Percentiles rank a stretch among this genome's conserved stretches.
Conservation (phyloP, 352 stramenopile species). For the Blastocystis sp. region DNA sequence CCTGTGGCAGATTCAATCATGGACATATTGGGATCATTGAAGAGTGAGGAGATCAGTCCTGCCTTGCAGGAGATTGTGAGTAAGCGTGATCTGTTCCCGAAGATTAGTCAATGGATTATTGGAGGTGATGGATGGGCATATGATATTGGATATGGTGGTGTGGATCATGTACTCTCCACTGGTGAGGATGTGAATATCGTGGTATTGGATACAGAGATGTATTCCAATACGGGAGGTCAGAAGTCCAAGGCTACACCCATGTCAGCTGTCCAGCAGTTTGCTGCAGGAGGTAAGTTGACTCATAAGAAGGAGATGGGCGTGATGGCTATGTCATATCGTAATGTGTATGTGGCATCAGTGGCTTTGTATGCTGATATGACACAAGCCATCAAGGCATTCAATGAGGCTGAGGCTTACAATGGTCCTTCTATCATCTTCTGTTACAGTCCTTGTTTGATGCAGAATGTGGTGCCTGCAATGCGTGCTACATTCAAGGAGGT, state of each 20-base stretch:
- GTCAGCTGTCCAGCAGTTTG: constrained; percentile 69
- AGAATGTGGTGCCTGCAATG: constrained; percentile 66
- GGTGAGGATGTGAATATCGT: constrained; percentile 71
- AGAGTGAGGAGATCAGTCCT: constrained; percentile 60
- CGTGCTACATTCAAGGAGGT: constrained; percentile 78
- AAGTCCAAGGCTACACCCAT: constrained; percentile 69
- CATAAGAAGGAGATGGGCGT: constrained; percentile 81
- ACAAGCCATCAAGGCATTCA: constrained; percentile 79
- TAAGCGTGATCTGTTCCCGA: constrained; percentile 70
- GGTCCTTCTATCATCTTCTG: constrained; percentile 80
- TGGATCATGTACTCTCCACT: constrained; percentile 70
- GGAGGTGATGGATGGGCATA: constrained; percentile 71
- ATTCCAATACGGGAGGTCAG: constrained; percentile 70
- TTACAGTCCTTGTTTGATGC: constrained; percentile 76
- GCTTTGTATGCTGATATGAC: constrained; percentile 67
- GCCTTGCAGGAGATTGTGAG: constrained; percentile 67
- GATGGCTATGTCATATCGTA: constrained; percentile 85
- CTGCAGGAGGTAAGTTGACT: constrained; percentile 69
- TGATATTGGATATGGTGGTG: constrained; percentile 68
- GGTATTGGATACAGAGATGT: constrained; percentile 72
- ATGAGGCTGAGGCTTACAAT: constrained; percentile 80
- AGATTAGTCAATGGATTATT: constrained; percentile 71
- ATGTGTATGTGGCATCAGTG: constrained; percentile 82
- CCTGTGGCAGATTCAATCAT: constrained; percentile 67
- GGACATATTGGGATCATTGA: constrained; percentile 33